phyloP scores from a whole-genome alignment of 345 rosid genomes.

The Abelmoschus esculentus region DNA sequence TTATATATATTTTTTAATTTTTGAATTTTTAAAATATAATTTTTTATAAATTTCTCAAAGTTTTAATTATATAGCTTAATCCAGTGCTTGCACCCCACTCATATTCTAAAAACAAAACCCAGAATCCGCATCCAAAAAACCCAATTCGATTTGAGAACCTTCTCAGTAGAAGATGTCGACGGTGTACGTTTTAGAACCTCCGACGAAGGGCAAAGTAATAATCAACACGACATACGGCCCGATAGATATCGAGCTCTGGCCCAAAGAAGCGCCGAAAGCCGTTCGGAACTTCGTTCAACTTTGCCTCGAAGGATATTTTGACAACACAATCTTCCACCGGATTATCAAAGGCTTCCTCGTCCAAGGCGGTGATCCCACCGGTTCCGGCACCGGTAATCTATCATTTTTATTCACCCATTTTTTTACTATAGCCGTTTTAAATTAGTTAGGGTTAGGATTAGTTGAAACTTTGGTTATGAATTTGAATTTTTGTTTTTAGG shows the following conservation, averaged over 20 bases:
- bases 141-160: not conserved
- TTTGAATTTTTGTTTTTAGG: slow-evolving; percentile 31
- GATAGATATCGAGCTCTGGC: slow-evolving; percentile 89
- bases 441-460: not conserved
- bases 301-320: slow-evolving; percentile 88
- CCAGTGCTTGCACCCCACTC: not conserved
- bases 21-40: too few relatives aligned
- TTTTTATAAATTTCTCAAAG: too few relatives aligned
- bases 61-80: too few relatives aligned
- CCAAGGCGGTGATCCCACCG: slow-evolving; percentile 91
- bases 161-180: slow-evolving; percentile 54
- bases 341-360: slow-evolving; percentile 79
- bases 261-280: slow-evolving; percentile 89
- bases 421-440: not conserved
- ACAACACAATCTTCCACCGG: slow-evolving; percentile 82
- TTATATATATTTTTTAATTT: too few relatives aligned
- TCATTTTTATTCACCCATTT: not conserved
- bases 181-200: slow-evolving; percentile 81
- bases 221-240: slow-evolving; percentile 82
- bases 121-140: not conserved
- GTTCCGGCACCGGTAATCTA: slow-evolving; percentile 63
- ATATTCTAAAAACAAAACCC: not conserved
- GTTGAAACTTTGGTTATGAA: not conserved
- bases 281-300: slow-evolving; percentile 90
- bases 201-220: slow-evolving; percentile 86